These are phyloP conservation scores for Annulohypoxylon stygium DNA, from an alignment of 495 filamentous ascomycete genomes.

Conservation along the genomic window DNA sequence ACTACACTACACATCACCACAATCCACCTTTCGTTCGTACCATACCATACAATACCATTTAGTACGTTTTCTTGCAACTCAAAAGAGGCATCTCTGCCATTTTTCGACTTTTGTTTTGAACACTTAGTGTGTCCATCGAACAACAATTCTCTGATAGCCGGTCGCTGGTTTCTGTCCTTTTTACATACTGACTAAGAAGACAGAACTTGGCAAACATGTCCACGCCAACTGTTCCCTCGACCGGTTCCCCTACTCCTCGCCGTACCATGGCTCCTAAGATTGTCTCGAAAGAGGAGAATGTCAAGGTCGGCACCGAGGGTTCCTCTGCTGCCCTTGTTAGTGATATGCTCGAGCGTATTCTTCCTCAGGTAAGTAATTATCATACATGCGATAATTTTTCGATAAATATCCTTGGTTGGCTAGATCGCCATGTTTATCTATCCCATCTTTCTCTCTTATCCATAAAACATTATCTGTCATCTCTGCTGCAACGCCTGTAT, in stretches of 20 bases:
- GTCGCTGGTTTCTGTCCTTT: constrained; percentile 23
- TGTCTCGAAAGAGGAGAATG: constrained; percentile 61
- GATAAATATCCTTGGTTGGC: background rate
- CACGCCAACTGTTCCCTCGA: constrained; percentile 54
- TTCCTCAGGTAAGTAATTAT: constrained; percentile 46
- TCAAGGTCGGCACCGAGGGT: constrained; percentile 53
- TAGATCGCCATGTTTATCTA: constrained; percentile 17
- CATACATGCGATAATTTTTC: background rate
- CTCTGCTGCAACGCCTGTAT: constrained; percentile 10
- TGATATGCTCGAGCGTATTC: constrained; percentile 46
- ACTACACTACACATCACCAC: constrained; percentile 20
- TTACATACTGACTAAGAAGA: constrained; percentile 30
- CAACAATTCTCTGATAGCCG: constrained; percentile 22
- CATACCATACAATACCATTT: constrained; percentile 39
- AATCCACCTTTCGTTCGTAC: constrained; percentile 23
- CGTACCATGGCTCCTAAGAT: constrained; percentile 53
- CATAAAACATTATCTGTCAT: background rate
- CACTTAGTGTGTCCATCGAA: constrained; percentile 40
- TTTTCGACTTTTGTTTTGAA: constrained; percentile 44
- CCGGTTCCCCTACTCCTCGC: constrained; percentile 64
- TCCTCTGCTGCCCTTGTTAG: constrained; percentile 50
- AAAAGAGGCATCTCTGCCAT: constrained; percentile 50
- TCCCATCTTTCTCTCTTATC: constrained; percentile 7
- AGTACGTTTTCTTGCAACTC: constrained; percentile 36
- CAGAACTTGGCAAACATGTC: constrained; percentile 57